These are phyloP conservation scores for Linnemannia zychae DNA, from an alignment of 192 early-diverging fungal genomes.

Conservation along the genomic window DNA sequence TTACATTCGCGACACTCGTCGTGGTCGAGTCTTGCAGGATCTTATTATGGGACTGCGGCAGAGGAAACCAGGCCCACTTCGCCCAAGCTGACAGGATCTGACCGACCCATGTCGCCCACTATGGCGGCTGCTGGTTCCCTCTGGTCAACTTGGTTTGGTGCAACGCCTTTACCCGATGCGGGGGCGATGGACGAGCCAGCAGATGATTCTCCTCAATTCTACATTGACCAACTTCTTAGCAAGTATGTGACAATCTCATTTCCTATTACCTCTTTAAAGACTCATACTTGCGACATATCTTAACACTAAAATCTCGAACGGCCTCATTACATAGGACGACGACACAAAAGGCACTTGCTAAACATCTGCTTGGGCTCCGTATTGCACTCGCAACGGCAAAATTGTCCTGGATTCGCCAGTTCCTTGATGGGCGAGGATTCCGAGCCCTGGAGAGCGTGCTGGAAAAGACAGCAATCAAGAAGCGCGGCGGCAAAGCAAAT, in stretches of 20 bases:
- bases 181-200: constrained; percentile 22
- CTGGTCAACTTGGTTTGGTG: constrained; percentile 51
- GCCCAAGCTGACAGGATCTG: constrained; percentile 18
- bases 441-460: constrained; percentile 62
- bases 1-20: constrained; percentile 50
- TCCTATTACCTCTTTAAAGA: background rate
- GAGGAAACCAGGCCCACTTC: constrained; percentile 11
- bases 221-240: constrained; percentile 57
- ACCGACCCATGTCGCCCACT: constrained; percentile 48
- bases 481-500: constrained; percentile 49
- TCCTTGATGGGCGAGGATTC: constrained; percentile 63
- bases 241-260: constrained; percentile 25
- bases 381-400: constrained; percentile 60
- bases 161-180: constrained; percentile 23
- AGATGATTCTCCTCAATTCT: constrained; percentile 55
- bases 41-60: constrained; percentile 23
- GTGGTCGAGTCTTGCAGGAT: constrained; percentile 51
- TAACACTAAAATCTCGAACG: too few relatives aligned
- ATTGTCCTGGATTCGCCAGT: constrained; percentile 64
- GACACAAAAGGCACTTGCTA: constrained; percentile 54
- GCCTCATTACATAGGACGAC: constrained; percentile 37
- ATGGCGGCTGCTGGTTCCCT: constrained; percentile 41
- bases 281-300: background rate
- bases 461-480: constrained; percentile 57
- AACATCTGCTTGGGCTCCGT: constrained; percentile 59